Base-by-base conservation (phyloP, 805 yeast species). In the Candida rishiriensis region DNA sequence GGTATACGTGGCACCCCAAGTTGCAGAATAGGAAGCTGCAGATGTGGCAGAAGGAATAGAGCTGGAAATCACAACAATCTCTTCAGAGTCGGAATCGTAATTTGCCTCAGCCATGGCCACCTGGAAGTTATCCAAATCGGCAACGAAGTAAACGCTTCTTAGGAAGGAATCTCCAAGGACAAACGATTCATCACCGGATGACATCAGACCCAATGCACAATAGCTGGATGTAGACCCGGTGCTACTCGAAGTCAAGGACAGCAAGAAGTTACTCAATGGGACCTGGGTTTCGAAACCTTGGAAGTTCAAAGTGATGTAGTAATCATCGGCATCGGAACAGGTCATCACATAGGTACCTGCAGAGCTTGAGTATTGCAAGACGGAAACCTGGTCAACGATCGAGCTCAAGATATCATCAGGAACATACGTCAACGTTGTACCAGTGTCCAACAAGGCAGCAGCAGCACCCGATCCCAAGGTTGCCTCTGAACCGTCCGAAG, bases 111-210 rank as follows among this genome's bases (percentile, higher is more conserved):
- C 81, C 12, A 77, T 33, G 1, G 72, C 71, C 18, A 76, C 52
- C 42, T 69, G 68, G 26, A 61, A 53, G 34, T 66, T 62, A 30
- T 73, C 80, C 38, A 79, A 56, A 58, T 81, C 83, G 46, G 70
- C 81, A 38, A 78, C 83, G 34, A 73, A 68, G 52, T 79, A 79
- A 1, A 76, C 77, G 28, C 71, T 59, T 47, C 75, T 66, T 44
- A 81, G 56, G 59, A 81, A 75, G 5, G 73, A 63, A 56, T 78
- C 83, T 39, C 85, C 85, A 14, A 78, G 58, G 8, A 72, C 69
- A 44, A 68, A 62, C 2, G 63, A 46, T 26, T 65, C 65, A 42
- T 62, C 65, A 30, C 63, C 66, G 10, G 60, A 54, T 5, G 58
- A 49, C 26, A 65, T 49, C 3, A 78, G 46, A 7, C 76, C 80